Evolutionary conservation across 2,329 filamentous ascomycete genomes (phyloP).

Genomic region (Dryadomyces quercivorus): DNA sequence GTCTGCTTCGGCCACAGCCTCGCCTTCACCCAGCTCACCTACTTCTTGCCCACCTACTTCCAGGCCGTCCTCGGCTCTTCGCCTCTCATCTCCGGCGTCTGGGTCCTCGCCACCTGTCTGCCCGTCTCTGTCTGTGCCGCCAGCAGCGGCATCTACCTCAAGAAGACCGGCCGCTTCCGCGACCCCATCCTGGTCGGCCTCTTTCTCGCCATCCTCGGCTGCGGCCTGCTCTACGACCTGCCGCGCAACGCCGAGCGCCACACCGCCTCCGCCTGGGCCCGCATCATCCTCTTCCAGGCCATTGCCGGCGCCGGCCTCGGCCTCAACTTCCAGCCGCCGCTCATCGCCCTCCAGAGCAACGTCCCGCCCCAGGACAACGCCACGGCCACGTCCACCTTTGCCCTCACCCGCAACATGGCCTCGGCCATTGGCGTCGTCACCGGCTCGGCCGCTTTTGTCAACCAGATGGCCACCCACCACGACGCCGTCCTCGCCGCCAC

Average conservation of each 20-base stretch:
- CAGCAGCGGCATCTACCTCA: slow-evolving; percentile 19
- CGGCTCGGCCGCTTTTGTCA: slow-evolving; percentile 10
- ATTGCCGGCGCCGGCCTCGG: slow-evolving; percentile 44
- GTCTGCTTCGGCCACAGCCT: slow-evolving; percentile 34
- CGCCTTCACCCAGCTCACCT: slow-evolving; percentile 52
- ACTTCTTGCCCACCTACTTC: slow-evolving; percentile 64
- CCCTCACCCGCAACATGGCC: slow-evolving; percentile 38
- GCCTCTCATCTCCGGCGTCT: slow-evolving; percentile 47
- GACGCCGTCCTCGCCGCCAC: slow-evolving; percentile 5
- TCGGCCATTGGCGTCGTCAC: slow-evolving; percentile 10
- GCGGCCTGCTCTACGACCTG: slow-evolving; percentile 40
- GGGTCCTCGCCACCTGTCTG: slow-evolving; percentile 14
- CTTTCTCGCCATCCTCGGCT: slow-evolving; percentile 40
- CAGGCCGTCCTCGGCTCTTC: slow-evolving; percentile 52
- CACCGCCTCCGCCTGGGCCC: slow-evolving; percentile 17
- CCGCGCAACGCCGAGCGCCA: slow-evolving; percentile 26
- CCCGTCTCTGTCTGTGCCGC: slow-evolving; percentile 27
- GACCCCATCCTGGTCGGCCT: slow-evolving; percentile 37
- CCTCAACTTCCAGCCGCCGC: slow-evolving; percentile 45
- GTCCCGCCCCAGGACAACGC: slow-evolving; percentile 45
- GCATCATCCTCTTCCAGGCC: slow-evolving; percentile 38
- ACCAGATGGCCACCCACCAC: slow-evolving; percentile 10
- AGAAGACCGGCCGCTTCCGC: slow-evolving; percentile 28
- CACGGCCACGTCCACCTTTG: slow-evolving; percentile 45
- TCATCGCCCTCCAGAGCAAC: slow-evolving; percentile 48